phyloP scores from a whole-genome alignment of 2,329 filamentous ascomycete species.

The Neofusicoccum laricinum region DNA sequence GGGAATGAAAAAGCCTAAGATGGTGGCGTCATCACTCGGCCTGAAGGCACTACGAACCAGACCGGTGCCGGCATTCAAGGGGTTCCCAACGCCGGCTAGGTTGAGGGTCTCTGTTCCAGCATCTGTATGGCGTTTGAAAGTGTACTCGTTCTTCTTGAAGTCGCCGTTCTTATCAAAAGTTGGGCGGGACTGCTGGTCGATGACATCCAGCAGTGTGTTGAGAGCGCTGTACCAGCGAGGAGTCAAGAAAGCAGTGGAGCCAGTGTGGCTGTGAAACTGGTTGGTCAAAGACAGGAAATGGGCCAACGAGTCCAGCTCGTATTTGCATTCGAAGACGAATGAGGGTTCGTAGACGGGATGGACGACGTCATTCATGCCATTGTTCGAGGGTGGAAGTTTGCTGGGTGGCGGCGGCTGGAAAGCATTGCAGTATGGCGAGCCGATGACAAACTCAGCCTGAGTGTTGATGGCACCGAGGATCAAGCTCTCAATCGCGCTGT shows the following conservation, averaged over 20 bases:
- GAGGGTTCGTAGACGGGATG: slow-evolving; percentile 82
- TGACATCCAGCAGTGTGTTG: slow-evolving; percentile 67
- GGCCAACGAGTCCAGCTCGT: slow-evolving; percentile 92
- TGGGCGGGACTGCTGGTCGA: slow-evolving; percentile 73
- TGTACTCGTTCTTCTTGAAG: slow-evolving; percentile 75
- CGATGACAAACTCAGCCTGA: slow-evolving; percentile 90
- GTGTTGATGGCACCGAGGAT: slow-evolving; percentile 95
- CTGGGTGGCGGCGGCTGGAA: slow-evolving; percentile 92
- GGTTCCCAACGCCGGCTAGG: slow-evolving; percentile 83
- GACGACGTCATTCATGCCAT: slow-evolving; percentile 79
- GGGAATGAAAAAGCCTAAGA: slow-evolving; percentile 90
- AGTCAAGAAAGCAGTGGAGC: slow-evolving; percentile 74
- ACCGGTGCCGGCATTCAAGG: slow-evolving; percentile 77
- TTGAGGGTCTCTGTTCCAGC: slow-evolving; percentile 86
- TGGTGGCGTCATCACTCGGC: slow-evolving; percentile 92
- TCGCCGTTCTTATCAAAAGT: slow-evolving; percentile 73
- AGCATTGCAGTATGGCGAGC: slow-evolving; percentile 95
- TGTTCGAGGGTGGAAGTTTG: slow-evolving; percentile 66
- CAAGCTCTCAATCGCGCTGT: slow-evolving; percentile 71
- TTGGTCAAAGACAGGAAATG: slow-evolving; percentile 85
- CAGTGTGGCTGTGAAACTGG: slow-evolving; percentile 78
- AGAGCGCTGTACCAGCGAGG: slow-evolving; percentile 76
- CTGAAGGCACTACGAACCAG: slow-evolving; percentile 89
- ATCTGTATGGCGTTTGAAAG: slow-evolving; percentile 77
- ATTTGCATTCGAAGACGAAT: slow-evolving; percentile 96